These are phyloP conservation scores for Cotoneaster glaucophyllus DNA, from an alignment of 306 rosid species.

Conservation along the genomic window DNA sequence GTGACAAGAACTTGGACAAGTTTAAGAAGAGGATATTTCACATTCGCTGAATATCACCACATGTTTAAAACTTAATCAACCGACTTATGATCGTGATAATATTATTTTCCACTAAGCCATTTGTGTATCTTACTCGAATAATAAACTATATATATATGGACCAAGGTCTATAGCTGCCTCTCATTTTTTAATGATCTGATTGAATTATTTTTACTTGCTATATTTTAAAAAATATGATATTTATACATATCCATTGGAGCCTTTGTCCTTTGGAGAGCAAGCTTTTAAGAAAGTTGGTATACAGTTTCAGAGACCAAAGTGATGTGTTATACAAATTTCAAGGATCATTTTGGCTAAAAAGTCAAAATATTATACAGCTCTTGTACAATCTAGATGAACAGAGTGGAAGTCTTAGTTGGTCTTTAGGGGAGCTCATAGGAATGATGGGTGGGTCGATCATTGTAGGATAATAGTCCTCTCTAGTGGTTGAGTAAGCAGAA, in stretches of 20 bases:
- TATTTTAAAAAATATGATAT: neutral
- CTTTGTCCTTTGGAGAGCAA: constrained; percentile 21
- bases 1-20: constrained; percentile 24
- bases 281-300: constrained; percentile 33
- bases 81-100: constrained; percentile 9
- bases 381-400: constrained; percentile 26
- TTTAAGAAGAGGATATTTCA: neutral
- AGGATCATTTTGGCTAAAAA: no score
- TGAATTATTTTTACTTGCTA: constrained; percentile 8
- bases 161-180: neutral
- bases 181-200: neutral
- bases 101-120: constrained; percentile 19
- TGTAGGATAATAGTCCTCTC: neutral
- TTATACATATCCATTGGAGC: constrained; percentile 19
- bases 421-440: constrained; percentile 12
- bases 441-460: constrained; percentile 19
- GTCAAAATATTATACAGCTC: constrained; percentile 7
- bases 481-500: constrained; percentile 36
- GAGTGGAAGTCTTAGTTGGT: constrained; percentile 76
- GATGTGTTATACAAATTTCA: no score
- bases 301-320: neutral
- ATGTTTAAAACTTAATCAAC: constrained; percentile 5
- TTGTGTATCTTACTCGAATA: constrained; percentile 21
- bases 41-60: constrained; percentile 3
- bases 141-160: constrained; percentile 14